Base-by-base conservation (phyloP, 306 rosid genomes). In the Trifolium repens region DNA sequence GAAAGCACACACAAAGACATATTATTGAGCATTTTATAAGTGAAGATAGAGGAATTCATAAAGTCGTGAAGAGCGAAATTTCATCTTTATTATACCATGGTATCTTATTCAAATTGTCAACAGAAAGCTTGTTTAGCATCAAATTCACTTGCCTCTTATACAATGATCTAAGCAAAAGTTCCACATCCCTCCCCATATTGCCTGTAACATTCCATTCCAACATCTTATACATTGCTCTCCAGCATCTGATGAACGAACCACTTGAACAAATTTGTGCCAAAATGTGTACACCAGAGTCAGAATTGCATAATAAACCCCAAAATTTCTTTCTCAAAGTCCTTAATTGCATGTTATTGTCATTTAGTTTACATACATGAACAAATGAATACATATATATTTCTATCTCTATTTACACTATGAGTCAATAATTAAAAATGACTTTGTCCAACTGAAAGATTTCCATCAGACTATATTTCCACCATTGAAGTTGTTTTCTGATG, bases 391-490 rank as follows among this genome's bases (percentile, higher is more conserved):
- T 61, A 10, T 80, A 52, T 63, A 32, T 44, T 9, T 60, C 75
- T 82, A 19, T 73, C 68, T 81, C 78, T 78, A 78, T 60, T 59
- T 83, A 78, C 78, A 79, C 65, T 42, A 34, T 53, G 78, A 74
- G 76, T 72, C 80, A 75, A 86, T 77, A 85, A 81, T 74, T 77
- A 81, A 79, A 62, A 62, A 75, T 77, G 67, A 64, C 32, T 11
- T 9, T 57, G 40, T 68, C 16, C 32, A 4, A 42, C 7, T 65
- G 47, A 79, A 73, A 58, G 73, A 53, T 14, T 7, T 17, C 15
- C 81, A 77, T 84, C 82, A 92, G 30, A 94, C 89, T 17, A n/a
- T n/a, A n/a, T 90, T 84, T 39, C 39, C 85, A 16, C 84, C 91
- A 14, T 77, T 81, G 83, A 85, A 88, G 85, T 88, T 84, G 57